Percentiles rank a stretch among this genome's conserved stretches.
These are phyloP conservation scores for Salvia miltiorrhiza DNA, from an alignment of 257 asterid genomes.

Conservation along the genomic window DNA sequence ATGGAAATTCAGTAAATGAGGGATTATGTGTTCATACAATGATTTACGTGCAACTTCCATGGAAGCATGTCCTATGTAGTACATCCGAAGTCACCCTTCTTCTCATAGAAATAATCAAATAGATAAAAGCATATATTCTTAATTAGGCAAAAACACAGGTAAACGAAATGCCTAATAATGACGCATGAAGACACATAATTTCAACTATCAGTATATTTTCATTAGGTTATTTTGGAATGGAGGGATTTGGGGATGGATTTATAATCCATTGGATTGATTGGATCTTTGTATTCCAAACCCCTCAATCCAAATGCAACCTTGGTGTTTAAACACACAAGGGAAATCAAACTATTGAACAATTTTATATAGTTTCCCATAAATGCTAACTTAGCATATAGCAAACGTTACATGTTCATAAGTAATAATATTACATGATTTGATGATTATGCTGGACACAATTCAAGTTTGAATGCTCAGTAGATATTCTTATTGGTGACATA, in stretches of 20 bases:
- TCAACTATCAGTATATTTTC: neutral
- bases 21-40: neutral
- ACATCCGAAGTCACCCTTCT: neutral
- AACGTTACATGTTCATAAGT: neutral
- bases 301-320: neutral
- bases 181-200: neutral
- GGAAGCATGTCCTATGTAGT: neutral
- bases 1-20: neutral
- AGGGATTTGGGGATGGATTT: neutral
- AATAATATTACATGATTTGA: neutral
- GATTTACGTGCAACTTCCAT: neutral
- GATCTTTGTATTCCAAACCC: neutral
- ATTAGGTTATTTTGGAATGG: neutral
- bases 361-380: neutral
- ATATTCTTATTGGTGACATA: neutral
- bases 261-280: neutral
- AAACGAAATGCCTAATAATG: neutral
- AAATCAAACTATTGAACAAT: neutral
- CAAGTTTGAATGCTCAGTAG: neutral
- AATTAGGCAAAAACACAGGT: neutral
- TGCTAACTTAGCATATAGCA: neutral
- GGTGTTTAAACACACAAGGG: neutral
- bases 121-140: neutral
- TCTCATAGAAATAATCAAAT: neutral
- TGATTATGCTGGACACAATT: neutral